These are phyloP conservation scores for Fusarium fracticaudum DNA, from an alignment of 2,329 filamentous ascomycete genomes.

Conservation along the genomic window DNA sequence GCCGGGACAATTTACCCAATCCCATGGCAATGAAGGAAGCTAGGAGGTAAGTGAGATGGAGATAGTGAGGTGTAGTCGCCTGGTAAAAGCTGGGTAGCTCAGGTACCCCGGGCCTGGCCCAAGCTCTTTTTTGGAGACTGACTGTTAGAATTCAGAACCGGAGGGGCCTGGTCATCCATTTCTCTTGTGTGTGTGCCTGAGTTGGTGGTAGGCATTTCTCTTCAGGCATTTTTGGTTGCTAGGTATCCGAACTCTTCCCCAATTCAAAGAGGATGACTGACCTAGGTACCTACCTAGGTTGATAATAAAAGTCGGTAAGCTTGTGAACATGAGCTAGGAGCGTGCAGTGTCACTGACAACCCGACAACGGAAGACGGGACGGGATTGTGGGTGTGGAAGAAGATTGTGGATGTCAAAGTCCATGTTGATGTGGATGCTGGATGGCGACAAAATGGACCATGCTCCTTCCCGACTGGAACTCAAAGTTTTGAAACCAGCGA, in stretches of 20 bases:
- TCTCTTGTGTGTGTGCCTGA: background rate
- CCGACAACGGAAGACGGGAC: background rate
- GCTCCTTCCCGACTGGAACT: constrained; percentile 38
- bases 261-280: background rate
- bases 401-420: constrained; percentile 7
- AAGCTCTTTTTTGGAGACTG: constrained; percentile 35
- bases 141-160: constrained; percentile 35
- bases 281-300: background rate
- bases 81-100: constrained; percentile 15
- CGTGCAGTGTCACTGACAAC: background rate
- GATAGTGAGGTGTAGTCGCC: constrained; percentile 8
- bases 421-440: constrained; percentile 21
- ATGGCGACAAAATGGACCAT: constrained; percentile 29
- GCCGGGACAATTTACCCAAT: constrained; percentile 32
- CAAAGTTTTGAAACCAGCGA: constrained; percentile 33
- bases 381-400: background rate
- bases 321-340: background rate
- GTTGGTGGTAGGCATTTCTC: background rate
- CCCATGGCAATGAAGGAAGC: constrained; percentile 21
- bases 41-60: constrained; percentile 5
- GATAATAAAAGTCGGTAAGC: background rate
- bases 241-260: background rate
- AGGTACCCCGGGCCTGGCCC: constrained; percentile 23
- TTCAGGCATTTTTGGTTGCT: background rate
- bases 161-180: constrained; percentile 19